These are phyloP conservation scores for Silene coronaria DNA, from an alignment of 179 eudicot genomes.

Conservation along the genomic window DNA sequence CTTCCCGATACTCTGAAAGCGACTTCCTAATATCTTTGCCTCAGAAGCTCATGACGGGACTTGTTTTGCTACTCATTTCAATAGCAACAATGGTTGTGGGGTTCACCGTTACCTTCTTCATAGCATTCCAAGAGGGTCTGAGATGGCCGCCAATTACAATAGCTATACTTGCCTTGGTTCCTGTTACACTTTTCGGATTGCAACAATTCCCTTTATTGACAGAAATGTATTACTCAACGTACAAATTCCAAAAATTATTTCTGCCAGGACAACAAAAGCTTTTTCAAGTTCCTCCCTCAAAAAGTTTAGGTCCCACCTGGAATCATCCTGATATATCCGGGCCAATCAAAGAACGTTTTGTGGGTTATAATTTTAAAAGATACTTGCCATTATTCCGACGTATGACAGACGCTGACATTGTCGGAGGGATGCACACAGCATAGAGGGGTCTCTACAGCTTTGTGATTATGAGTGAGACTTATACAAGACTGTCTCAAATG, in stretches of 20 bases:
- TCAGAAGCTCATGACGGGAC: slow-evolving; percentile 26
- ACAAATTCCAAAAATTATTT: slow-evolving; percentile 14
- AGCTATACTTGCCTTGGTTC: slow-evolving; percentile 24
- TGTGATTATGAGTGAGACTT: no score
- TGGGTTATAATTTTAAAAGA: no score
- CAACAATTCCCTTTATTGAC: slow-evolving; percentile 26
- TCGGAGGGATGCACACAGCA: no score
- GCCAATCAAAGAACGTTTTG: not conserved
- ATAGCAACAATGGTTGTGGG: slow-evolving; percentile 28
- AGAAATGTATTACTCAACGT: slow-evolving; percentile 19
- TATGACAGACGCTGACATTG: no score
- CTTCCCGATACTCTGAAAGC: slow-evolving; percentile 32
- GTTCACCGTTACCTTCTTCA: slow-evolving; percentile 26
- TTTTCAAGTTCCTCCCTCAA: slow-evolving; percentile 7
- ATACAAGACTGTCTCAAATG: no score
- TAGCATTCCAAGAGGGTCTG: slow-evolving; percentile 11
- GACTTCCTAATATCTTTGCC: slow-evolving; percentile 38
- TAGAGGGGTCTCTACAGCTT: no score
- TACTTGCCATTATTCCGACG: no score
- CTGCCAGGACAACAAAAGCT: slow-evolving; percentile 17
- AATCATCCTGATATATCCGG: not conserved
- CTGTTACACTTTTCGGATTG: slow-evolving; percentile 22
- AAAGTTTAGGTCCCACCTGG: not conserved
- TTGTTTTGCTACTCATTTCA: slow-evolving; percentile 30
- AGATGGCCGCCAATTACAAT: slow-evolving; percentile 21